phyloP scores from a whole-genome alignment of 2,329 filamentous ascomycete species.

The Fusarium chlamydosporum region DNA sequence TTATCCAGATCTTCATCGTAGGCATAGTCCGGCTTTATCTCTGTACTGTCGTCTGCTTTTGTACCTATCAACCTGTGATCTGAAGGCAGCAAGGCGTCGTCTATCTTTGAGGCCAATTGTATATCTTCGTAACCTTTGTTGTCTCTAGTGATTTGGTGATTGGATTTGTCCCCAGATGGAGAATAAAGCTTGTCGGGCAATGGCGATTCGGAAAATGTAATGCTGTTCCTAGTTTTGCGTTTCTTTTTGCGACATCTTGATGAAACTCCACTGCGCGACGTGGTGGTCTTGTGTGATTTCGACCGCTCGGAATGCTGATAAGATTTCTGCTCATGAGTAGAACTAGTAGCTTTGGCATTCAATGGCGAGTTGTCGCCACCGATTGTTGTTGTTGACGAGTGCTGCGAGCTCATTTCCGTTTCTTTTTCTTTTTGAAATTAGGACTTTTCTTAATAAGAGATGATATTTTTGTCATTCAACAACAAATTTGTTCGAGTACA shows the following conservation, averaged over 20 bases:
- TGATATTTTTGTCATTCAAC: too few relatives aligned
- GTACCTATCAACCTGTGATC: not conserved
- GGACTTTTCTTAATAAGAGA: too few relatives aligned
- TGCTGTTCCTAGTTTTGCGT: not conserved
- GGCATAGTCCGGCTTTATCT: not conserved
- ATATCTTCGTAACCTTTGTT: not conserved
- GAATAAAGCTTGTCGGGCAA: not conserved
- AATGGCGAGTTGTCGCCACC: not conserved
- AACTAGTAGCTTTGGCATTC: not conserved
- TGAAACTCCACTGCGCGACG: not conserved
- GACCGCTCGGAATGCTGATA: not conserved
- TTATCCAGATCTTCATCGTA: not conserved
- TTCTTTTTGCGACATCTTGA: not conserved
- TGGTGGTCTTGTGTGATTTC: not conserved
- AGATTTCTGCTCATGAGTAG: not conserved
- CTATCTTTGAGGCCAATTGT: rapidly evolving
- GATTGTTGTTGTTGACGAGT: not conserved
- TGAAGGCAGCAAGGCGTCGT: not conserved
- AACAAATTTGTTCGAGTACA: too few relatives aligned
- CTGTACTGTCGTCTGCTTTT: not conserved
- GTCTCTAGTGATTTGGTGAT: rapidly evolving
- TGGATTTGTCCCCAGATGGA: not conserved
- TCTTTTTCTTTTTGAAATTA: too few relatives aligned
- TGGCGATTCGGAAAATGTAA: not conserved
- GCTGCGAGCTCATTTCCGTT: not conserved